These are phyloP conservation scores for Trichosanthes truncata DNA, from an alignment of 306 rosid species.

Conservation along the genomic window DNA sequence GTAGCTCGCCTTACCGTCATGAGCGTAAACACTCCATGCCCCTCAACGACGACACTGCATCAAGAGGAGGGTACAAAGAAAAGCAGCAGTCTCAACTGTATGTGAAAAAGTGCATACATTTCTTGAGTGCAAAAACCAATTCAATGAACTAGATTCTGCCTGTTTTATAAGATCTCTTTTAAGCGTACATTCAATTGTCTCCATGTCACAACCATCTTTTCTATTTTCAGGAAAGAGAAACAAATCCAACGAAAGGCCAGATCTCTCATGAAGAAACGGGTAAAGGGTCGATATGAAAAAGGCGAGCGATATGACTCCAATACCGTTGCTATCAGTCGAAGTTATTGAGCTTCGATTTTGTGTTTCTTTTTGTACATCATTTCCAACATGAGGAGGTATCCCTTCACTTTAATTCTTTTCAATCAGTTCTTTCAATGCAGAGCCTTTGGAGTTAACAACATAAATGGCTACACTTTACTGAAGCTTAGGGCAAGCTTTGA, in stretches of 20 bases:
- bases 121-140: background rate
- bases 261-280: slow-evolving; percentile 26
- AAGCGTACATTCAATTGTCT: background rate
- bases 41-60: slow-evolving; percentile 19
- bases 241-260: slow-evolving; percentile 32
- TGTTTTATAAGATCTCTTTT: background rate
- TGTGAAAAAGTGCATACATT: slow-evolving; percentile 13
- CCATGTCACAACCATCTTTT: background rate
- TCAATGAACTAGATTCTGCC: background rate
- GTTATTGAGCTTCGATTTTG: background rate
- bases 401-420: background rate
- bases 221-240: slow-evolving; percentile 37
- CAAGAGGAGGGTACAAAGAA: slow-evolving; percentile 20
- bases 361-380: background rate
- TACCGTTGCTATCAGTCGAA: background rate
- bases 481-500: background rate
- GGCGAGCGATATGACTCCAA: slow-evolving; percentile 25
- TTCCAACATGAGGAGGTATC: background rate
- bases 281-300: slow-evolving; percentile 33
- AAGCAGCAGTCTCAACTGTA: slow-evolving; percentile 39
- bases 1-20: slow-evolving; percentile 20
- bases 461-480: background rate
- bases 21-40: slow-evolving; percentile 17
- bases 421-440: background rate
- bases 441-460: background rate